These are phyloP conservation scores for Trichoderma semiorbis DNA, from an alignment of 2,329 filamentous ascomycete genomes.

Conservation along the genomic window DNA sequence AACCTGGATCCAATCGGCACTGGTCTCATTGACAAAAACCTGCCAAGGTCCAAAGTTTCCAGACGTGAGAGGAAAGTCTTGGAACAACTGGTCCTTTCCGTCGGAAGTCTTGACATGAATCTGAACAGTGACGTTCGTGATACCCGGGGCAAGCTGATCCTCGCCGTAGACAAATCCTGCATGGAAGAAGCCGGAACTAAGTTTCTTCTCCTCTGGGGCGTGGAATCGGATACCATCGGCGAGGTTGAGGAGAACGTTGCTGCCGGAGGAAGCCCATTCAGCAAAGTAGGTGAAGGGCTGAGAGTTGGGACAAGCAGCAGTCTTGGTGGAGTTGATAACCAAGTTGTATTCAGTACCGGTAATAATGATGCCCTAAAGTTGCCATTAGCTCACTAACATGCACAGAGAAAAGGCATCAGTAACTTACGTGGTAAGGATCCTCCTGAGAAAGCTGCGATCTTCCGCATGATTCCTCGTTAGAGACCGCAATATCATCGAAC, in stretches of 20 bases:
- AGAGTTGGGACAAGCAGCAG: neutral
- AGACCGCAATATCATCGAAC: neutral
- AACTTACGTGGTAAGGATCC: neutral
- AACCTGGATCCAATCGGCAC: neutral
- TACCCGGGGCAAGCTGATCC: neutral
- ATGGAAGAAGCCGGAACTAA: neutral
- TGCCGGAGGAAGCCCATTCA: neutral
- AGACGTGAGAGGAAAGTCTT: neutral
- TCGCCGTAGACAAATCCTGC: neutral
- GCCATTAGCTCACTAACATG: neutral
- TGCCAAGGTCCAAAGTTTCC: neutral
- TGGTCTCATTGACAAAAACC: neutral
- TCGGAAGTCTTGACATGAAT: neutral
- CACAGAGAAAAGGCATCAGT: neutral
- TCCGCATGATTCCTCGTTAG: neutral
- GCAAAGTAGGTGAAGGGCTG: neutral
- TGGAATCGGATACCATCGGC: neutral
- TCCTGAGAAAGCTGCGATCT: neutral
- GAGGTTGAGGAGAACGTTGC: neutral
- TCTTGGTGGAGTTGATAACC: neutral
- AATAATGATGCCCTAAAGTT: neutral
- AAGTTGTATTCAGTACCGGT: neutral
- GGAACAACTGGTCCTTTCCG: neutral
- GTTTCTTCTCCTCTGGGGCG: neutral
- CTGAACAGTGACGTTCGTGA: neutral